Evolutionary conservation across 1,284 basidiomycete genomes (phyloP).

Genomic region (Ustilago trichophora): DNA sequence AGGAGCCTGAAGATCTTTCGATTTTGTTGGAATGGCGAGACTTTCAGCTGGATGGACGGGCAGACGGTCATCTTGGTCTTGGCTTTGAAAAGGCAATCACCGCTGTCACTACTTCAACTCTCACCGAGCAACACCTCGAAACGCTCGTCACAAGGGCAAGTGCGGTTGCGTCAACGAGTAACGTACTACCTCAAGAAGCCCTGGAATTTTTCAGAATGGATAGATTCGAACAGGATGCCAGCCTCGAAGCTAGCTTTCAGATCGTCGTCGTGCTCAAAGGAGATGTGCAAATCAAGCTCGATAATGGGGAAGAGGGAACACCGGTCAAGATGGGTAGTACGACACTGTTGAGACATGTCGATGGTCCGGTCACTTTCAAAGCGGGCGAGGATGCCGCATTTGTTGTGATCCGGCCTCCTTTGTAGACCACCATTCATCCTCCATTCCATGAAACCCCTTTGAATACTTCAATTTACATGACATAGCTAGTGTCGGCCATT

Average conservation of each 20-base stretch:
- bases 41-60: slow-evolving; percentile 19
- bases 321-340: slow-evolving; percentile 19
- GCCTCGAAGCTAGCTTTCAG: slow-evolving; percentile 20
- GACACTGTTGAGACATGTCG: slow-evolving; percentile 12
- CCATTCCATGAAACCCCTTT: no score
- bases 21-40: slow-evolving; percentile 36
- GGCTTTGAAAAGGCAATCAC: slow-evolving; percentile 36
- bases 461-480: no score
- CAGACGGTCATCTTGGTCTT: slow-evolving; percentile 26
- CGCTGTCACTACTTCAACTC: slow-evolving; percentile 7
- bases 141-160: slow-evolving; percentile 10
- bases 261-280: slow-evolving; percentile 29
- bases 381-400: slow-evolving; percentile 1
- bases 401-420: slow-evolving; percentile 28
- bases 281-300: slow-evolving; percentile 7
- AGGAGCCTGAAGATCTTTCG: slow-evolving; percentile 32
- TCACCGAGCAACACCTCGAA: slow-evolving; percentile 2
- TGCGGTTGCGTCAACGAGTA: slow-evolving; percentile 2
- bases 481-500: no score
- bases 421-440: no score
- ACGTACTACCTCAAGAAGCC: slow-evolving; percentile 9
- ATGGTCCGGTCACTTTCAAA: slow-evolving; percentile 18
- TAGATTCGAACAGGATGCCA: slow-evolving; percentile 8
- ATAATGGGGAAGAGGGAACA: neutral
- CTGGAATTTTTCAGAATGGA: slow-evolving; percentile 34